Evolutionary conservation across 2,329 filamentous ascomycete species (phyloP).

Genomic region (Fusarium heterosporum): DNA sequence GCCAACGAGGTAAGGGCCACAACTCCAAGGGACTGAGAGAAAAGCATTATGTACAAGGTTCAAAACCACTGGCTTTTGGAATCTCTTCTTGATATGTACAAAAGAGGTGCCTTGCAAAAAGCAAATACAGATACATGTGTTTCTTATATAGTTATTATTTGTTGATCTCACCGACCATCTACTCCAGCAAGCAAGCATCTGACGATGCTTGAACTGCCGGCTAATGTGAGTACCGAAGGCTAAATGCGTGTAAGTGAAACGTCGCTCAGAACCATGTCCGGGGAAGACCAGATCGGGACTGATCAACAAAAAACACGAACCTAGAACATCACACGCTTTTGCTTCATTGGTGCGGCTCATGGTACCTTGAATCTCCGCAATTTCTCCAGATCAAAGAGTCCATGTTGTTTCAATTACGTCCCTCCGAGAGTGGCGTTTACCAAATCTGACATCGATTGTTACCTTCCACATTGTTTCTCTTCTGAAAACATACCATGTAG

Average conservation of each 20-base stretch:
- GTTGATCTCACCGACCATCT: not conserved
- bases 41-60: conserved; percentile 7
- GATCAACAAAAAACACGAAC: conserved; percentile 16
- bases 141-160: conserved; percentile 7
- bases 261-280: conserved; percentile 3
- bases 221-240: conserved; percentile 22
- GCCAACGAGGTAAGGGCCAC: conserved; percentile 20
- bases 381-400: conserved; percentile 13
- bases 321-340: not conserved
- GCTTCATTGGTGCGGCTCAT: conserved; percentile 19
- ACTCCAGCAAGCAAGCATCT: not conserved
- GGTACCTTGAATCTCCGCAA: not conserved
- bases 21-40: conserved; percentile 20
- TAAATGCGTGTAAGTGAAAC: conserved; percentile 26
- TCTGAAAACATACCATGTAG: conserved; percentile 7
- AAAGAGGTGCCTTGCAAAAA: not conserved
- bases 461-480: conserved; percentile 7
- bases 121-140: not conserved
- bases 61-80: not conserved
- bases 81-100: not conserved
- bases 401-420: not conserved
- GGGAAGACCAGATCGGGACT: conserved; percentile 15
- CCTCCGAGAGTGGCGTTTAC: conserved; percentile 6
- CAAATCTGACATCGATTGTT: conserved; percentile 8
- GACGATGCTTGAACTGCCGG: conserved; percentile 2